Percentiles rank a stretch among this genome's conserved stretches.
These are phyloP conservation scores for Dissophora globulifera DNA, from an alignment of 192 early-diverging fungal species.

Conservation along the genomic window DNA sequence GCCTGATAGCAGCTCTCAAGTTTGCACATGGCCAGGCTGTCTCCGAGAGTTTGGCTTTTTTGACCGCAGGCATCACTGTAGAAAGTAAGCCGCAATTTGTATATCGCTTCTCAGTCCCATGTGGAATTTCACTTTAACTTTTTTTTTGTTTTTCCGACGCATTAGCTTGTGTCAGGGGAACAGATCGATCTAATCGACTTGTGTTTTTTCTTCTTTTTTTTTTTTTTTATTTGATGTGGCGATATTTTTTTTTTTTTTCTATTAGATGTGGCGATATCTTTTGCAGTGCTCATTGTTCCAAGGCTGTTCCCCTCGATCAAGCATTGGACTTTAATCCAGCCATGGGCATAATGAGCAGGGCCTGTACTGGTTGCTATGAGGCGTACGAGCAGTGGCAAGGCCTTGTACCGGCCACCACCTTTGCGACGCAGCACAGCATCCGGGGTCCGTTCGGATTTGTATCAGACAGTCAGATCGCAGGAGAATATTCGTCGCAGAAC, in stretches of 20 bases:
- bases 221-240: neutral
- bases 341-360: conserved; percentile 32
- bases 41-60: conserved; percentile 45
- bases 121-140: too few species aligned
- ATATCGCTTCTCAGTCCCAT: too few species aligned
- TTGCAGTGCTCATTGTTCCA: conserved; percentile 53
- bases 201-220: too few species aligned
- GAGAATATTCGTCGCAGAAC: conserved; percentile 10
- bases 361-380: conserved; percentile 45
- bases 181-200: neutral
- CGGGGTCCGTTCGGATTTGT: conserved; percentile 14
- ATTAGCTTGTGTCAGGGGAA: too few species aligned
- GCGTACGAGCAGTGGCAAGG: conserved; percentile 51
- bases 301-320: conserved; percentile 39
- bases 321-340: conserved; percentile 43
- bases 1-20: conserved; percentile 42
- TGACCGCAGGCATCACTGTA: conserved; percentile 48
- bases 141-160: neutral
- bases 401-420: conserved; percentile 11
- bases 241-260: too few species aligned
- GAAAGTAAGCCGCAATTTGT: conserved; percentile 45
- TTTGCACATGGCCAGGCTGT: conserved; percentile 50
- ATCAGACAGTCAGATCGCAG: conserved; percentile 15
- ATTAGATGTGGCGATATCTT: conserved; percentile 50
- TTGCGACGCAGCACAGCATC: conserved; percentile 1